Percentiles rank a stretch among this genome's conserved stretches.
Evolutionary conservation across 208 protist genomes (phyloP).

Genomic region (Leptomonas seymouri): DNA sequence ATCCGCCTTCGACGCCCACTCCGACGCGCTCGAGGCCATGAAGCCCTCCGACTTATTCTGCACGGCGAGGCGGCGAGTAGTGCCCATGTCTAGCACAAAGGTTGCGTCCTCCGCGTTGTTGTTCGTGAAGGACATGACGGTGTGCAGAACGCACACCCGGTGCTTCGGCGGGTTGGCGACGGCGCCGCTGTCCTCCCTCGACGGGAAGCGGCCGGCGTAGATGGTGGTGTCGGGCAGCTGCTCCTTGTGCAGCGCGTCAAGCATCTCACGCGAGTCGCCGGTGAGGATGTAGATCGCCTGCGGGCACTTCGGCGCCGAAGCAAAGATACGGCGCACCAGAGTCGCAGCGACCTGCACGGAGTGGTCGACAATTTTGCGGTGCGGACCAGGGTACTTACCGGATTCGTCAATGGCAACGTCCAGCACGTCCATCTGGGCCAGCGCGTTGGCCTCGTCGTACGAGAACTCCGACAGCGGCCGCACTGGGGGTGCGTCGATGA

Average conservation of each 20-base stretch:
- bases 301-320: conserved; percentile 19
- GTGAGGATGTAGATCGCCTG: conserved; percentile 82
- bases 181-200: conserved; percentile 24
- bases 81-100: conserved; percentile 85
- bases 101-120: conserved; percentile 55
- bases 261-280: conserved; percentile 53
- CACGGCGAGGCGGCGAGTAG: conserved; percentile 48
- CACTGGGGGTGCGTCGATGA: conserved; percentile 18
- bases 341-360: conserved; percentile 50
- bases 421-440: conserved; percentile 74
- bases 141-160: conserved; percentile 62
- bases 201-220: conserved; percentile 52
- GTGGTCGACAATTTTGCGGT: conserved; percentile 67
- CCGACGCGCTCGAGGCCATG: conserved; percentile 59
- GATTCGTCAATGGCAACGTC: conserved; percentile 62
- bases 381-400: conserved; percentile 59
- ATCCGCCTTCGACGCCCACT: conserved; percentile 77
- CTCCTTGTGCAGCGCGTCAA: conserved; percentile 52
- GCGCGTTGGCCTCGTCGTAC: conserved; percentile 78
- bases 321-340: conserved; percentile 52
- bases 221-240: conserved; percentile 58
- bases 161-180: conserved; percentile 37
- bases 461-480: conserved; percentile 50
- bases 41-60: conserved; percentile 80
- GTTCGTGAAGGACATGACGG: conserved; percentile 37